Evolutionary conservation across 257 asterid species (phyloP).

Genomic region (Nyctanthes arbortristis): DNA sequence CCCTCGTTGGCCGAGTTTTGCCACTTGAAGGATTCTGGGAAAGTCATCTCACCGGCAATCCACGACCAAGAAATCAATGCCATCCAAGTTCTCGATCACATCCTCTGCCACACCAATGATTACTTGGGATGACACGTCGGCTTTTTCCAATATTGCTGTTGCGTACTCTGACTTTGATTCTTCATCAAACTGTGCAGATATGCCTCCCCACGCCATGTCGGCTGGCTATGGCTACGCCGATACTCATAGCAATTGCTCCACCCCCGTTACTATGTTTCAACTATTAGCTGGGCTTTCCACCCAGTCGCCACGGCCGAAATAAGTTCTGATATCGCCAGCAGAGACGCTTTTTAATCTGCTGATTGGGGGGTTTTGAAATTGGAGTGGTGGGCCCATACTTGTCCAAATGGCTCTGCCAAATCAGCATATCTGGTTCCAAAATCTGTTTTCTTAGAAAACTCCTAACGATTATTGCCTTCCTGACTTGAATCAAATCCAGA

Average conservation of each 20-base stretch:
- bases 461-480: too few relatives aligned
- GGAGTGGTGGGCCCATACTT: too few relatives aligned
- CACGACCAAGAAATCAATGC: conserved; percentile 75
- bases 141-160: conserved; percentile 36
- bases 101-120: conserved; percentile 46
- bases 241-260: conserved; percentile 61
- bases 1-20: conserved; percentile 68
- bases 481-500: too few relatives aligned
- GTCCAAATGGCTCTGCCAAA: too few relatives aligned
- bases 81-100: conserved; percentile 44
- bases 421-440: too few relatives aligned
- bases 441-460: too few relatives aligned
- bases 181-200: conserved; percentile 64
- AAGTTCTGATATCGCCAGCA: conserved; percentile 68
- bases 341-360: too few relatives aligned
- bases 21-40: conserved; percentile 48
- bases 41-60: conserved; percentile 49
- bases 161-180: conserved; percentile 46
- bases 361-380: too few relatives aligned
- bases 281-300: conserved; percentile 73
- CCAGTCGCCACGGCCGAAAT: conserved; percentile 96
- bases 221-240: conserved; percentile 80
- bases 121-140: conserved; percentile 46
- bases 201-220: conserved; percentile 70
- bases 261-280: conserved; percentile 84